Base-by-base conservation (phyloP, 2,329 filamentous ascomycete species). In the Pleochaeta shiraiana region DNA sequence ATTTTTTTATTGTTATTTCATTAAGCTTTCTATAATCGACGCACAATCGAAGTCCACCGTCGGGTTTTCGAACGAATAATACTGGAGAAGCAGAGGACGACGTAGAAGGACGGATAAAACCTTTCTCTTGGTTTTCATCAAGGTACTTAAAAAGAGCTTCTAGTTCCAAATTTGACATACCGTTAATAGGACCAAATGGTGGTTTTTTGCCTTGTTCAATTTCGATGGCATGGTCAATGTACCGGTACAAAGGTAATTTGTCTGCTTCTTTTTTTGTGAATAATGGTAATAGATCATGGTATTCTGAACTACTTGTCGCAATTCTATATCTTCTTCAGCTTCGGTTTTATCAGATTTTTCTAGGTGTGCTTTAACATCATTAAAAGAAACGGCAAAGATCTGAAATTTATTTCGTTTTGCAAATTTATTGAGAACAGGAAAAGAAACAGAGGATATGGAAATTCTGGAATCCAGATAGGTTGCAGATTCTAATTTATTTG, bases 191-290 rank as follows among this genome's bases (percentile, higher is more conserved):
- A 24, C 37, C 33, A 14, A 57, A 30, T 30, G 16, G 24, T 16
- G 53, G 26, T 16, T 30, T 30, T 57, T 57, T 50, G 3, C 26
- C 26, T 30, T 57, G 11, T 21, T 57, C 53, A 31, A 57, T 21
- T 16, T 30, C 26, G 24, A 57, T 57, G 12, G 3, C 30, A 30
- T 57, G 53, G 4, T 57, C 53, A 11, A 57, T 57, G 14, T 57
- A 57, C 31, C 53, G 7, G 31, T 61, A 31, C 7, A 26, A 26
- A 24, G 57, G 57, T 14, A 61, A 39, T 39, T 61, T 61, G 21
- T 61, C 57, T 12, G 57, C 57, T 39, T 61, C 57, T 26, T 61
- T 61, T 7, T 61, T 26, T n/a, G 16, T 39, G 26, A 61, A 61
- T 39, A 61, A 14, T 12, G 57, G 30, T 39, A 39, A 26, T 9